Conservation (phyloP, 2,329 filamentous ascomycete genomes). For the Lecanicillium sp. region DNA sequence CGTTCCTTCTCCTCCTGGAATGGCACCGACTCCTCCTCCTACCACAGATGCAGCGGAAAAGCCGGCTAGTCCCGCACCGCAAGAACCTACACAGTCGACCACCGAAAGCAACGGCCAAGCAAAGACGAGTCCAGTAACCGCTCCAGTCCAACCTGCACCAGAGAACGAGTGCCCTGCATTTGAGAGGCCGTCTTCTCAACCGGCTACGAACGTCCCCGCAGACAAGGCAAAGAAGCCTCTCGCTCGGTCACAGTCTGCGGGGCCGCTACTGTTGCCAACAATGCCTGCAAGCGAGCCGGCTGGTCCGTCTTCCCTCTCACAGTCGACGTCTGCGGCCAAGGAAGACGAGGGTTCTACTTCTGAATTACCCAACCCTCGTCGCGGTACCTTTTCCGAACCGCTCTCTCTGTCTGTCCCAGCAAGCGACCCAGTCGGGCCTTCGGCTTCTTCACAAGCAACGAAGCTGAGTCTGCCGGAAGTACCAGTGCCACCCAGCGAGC, state of each 20-base stretch:
- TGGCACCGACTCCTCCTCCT: conserved; percentile 28
- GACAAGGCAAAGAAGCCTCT: conserved; percentile 13
- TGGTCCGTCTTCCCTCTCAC: conserved; percentile 32
- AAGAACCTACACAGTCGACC: neutral
- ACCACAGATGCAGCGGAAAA: conserved; percentile 29
- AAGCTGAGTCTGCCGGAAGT: conserved; percentile 25
- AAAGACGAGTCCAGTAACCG: conserved; percentile 2
- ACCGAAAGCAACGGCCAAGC: neutral
- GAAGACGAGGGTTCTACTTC: conserved; percentile 11
- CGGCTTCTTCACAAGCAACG: conserved; percentile 16
- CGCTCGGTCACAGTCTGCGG: conserved; percentile 28
- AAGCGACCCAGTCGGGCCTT: conserved; percentile 34
- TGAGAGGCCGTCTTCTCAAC: conserved; percentile 6
- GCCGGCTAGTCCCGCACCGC: conserved; percentile 17
- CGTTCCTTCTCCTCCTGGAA: conserved; percentile 15
- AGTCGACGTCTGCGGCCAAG: conserved; percentile 9
- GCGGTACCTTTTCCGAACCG: conserved; percentile 26
- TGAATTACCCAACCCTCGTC: conserved; percentile 29
- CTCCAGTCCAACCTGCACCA: neutral
- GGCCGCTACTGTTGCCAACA: conserved; percentile 26
- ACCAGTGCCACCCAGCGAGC: conserved; percentile 35
- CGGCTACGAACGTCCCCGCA: conserved; percentile 5
- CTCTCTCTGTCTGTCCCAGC: conserved; percentile 31
- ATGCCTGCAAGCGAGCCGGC: conserved; percentile 42
- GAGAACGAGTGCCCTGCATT: neutral